Base-by-base conservation (phyloP, 2,329 filamentous ascomycete genomes). In the Epichloe bromicola region DNA sequence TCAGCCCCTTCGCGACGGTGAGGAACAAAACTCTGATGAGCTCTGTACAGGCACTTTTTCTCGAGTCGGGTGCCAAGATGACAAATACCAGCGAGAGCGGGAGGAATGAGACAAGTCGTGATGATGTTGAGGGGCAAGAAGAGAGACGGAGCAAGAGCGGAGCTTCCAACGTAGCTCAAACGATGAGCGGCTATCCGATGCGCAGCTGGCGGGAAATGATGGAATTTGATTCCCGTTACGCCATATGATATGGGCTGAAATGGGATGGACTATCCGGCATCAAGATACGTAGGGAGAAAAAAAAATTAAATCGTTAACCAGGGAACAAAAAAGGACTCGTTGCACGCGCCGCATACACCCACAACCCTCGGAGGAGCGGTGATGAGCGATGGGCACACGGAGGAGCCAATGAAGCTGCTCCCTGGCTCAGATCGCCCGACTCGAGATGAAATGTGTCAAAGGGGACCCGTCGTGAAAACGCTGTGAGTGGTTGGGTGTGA, bases 391-490 rank as follows among this genome's bases (percentile, higher is more conserved):
- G 37, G 39, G 49, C 23, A 26, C 39, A 33, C 37, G 43, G 38
- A 44, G 49, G 49, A 49, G 42, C 56, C 56, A 57, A 56, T 56
- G 46, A 51, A 48, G 50, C 40, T 30, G 26, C 12, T 37, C 49
- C 55, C 49, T 57, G 45, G 55, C 33, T 44, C 52, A 50, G 51
- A 53, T 55, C 19, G 53, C 34, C 52, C 52, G 37, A 50, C 39
- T 33, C 43, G 41, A 42, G 53, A 51, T 46, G 44, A 49, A 39
- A 10, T 40, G 46, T 52, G 34, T 51, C 49, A 51, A 50, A 50
- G 50, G 50, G 42, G 47, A 46, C 26, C 14, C 19, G 34, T 30
- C 42, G 30, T 12, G 14, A 15, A 20, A 30, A 42, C 26, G 12
- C 12, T 36, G 17, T 41, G 17, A 45, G 42, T 45, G 42, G 42